Base-by-base conservation (phyloP, 257 asterid species). In the Nicotiana tabacum region DNA sequence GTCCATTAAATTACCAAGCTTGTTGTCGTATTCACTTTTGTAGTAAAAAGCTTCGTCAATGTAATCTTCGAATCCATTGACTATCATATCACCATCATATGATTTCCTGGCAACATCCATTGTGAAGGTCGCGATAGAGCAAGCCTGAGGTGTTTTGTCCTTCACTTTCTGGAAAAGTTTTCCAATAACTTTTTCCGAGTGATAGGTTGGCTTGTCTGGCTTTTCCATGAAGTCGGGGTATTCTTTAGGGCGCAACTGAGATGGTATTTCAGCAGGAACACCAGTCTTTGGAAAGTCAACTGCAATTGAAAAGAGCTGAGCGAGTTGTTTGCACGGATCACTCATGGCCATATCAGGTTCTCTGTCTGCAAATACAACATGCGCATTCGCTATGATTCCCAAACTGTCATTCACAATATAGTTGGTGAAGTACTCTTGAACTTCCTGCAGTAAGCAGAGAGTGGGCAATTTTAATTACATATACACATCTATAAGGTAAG, bases 201-300 rank as follows among this genome's bases (percentile, higher is more conserved):
- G 68, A 11, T 95, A 95, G 16, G 85, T 86, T 3, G 84, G 6
- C 87, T 91, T 92, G 86, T 94, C 97, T 2, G 90, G 87, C 87
- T 95, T 95, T 10, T 92, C 99, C 99, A 95, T 95, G 91, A 95
- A 95, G 83, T 95, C 99, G 0, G 99, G 99, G 67, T 91, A 95
- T 43, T 88, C 93, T 86, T 90, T 92, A 51, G 88, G 96, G 4
- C 98, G 97, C 12, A 95, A 82, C 32, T 89, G 18, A 35, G 95
- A 29, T 5, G 99, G 97, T 82, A 95, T 92, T 85, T 84, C 93
- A 4, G 99, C 99, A 1, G 99, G 98, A 79, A 95, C 80, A 9
- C 98, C 99, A 0, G 99, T 95, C 82, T 94, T 94, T 0, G 98
- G 97, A 32, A 95, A 95, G 85, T 94, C 99, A 13, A 95, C 99